Base-by-base conservation (phyloP, 495 filamentous ascomycete genomes). In the Saxophila tyrrhenica region DNA sequence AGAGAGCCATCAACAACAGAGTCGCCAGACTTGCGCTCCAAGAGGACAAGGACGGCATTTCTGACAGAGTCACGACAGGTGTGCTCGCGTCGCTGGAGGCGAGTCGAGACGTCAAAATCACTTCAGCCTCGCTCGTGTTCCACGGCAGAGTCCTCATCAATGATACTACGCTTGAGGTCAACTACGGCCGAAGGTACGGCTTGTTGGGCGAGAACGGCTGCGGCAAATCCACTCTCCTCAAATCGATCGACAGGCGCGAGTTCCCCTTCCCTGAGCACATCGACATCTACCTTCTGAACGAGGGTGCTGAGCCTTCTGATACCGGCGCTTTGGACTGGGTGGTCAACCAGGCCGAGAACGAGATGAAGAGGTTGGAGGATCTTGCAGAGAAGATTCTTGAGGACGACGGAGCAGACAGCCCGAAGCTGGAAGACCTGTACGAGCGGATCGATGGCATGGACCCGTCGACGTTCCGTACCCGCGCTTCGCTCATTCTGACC, bases 381-480 rank as follows among this genome's bases (percentile, higher is more conserved):
- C 63, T 85, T 63, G 89, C 92, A 11, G 92, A 99, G 67, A 82
- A 89, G 62, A 84, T 94, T 55, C 74, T 99, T 9, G 92, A 99
- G 70, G 77, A 85, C 15, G 83, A 94, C 5, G 92, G 92, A 23
- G 89, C 91, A 41, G 94, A 99, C 58, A 86, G 80, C 63, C 87
- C 87, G 9, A 77, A 92, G n/a, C 70, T 99, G 22, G 85, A 92
- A 72, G 90, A 96, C 70, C 73, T 99, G 32, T 99, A 99, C 64
- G 92, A 99, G 91, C 89, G 89, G 69, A 95, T 97, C 78, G 92
- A 99, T 73, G 84, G 82, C 71, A 96, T 99, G 94, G 92, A 99
- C 63, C 94, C 92, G 43, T 94, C 90, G n/a, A 99, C 92, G n/a
- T 99, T 99, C 72, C 76, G 88, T 64, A 94, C 90, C 48, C 90